These are phyloP conservation scores for Casuarina cunninghamiana DNA, from an alignment of 306 rosid genomes.

Conservation along the genomic window DNA sequence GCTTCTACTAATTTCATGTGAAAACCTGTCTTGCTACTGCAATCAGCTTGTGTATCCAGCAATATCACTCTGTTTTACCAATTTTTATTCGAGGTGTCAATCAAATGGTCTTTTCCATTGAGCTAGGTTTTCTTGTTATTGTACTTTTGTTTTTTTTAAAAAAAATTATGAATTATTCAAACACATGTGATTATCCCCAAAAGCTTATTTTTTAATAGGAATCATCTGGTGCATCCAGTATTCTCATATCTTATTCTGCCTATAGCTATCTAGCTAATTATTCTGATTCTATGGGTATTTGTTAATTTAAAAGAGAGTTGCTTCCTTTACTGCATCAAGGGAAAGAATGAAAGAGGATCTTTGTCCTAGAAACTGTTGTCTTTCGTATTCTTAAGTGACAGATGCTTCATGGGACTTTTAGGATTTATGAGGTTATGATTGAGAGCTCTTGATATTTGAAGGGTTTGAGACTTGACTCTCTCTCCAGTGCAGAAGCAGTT, in stretches of 20 bases:
- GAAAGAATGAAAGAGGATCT: not conserved
- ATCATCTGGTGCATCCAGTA: not conserved
- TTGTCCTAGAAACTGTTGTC: no score
- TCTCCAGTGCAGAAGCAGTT: not conserved
- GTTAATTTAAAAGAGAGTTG: not conserved
- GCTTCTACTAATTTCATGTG: not conserved
- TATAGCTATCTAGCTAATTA: not conserved
- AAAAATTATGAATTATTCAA: not conserved
- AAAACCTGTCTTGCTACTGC: not conserved
- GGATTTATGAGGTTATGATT: not conserved
- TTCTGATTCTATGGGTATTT: not conserved
- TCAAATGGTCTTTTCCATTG: not conserved
- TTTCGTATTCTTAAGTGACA: not conserved
- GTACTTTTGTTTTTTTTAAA: not conserved
- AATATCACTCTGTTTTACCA: not conserved
- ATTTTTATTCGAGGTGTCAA: not conserved
- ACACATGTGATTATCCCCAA: not conserved
- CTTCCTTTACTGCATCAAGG: not conserved
- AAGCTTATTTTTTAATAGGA: not conserved
- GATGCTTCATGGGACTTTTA: not conserved
- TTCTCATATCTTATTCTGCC: not conserved
- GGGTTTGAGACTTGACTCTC: not conserved
- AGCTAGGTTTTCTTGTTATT: not conserved
- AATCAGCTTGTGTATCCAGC: not conserved
- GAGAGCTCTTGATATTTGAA: not conserved